Base-by-base conservation (phyloP, 1,284 basidiomycete species). In the Ustilago tritici region DNA sequence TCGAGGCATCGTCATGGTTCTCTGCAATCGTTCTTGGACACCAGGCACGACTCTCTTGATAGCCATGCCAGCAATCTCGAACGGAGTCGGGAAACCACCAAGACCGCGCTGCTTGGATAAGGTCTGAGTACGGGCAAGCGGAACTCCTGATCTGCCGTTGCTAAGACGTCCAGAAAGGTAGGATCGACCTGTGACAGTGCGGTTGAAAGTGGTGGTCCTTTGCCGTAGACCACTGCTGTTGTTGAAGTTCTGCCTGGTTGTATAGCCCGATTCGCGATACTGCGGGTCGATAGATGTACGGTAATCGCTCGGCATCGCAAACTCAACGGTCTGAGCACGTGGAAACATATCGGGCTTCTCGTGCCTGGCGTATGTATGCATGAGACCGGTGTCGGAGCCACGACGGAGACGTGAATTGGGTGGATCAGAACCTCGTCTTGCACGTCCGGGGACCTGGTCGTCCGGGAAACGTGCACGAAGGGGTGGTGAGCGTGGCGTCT, bases 61-160 rank as follows among this genome's bases (percentile, higher is more conserved):
- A 91, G 56, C 92, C 80, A 47, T 86, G 85, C 87, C 87, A 3
- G 91, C 68, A 23, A 95, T 85, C 61, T 90, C 87, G 71, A 91
- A 88, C 0, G 94, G 93, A 81, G 92, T 93, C 0, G 95, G 95
- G 86, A 97, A 98, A 0, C 95, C 95, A 52, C 95, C 95, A 79
- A 93, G 94, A 5, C 89, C 89, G 10, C 81, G 70, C 49, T 85
- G 78, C 70, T 88, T 85, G 34, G 84, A 81, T 1, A 88, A 87
- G 0, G 87, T 83, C 28, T 82, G 82, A 19, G 88, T 83, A 8
- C 87, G 84, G 54, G 87, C 81, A 8, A 88, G 86, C 41, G 88
- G 86, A 8, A 79, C 67, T 31, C 76, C 81, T 19, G 53, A 56
- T 41, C 50, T 56, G 70, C 75, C 55, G 49, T 57, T 78, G 40